phyloP scores from a whole-genome alignment of 495 filamentous ascomycete species.

The Xylaria bambusicola region DNA sequence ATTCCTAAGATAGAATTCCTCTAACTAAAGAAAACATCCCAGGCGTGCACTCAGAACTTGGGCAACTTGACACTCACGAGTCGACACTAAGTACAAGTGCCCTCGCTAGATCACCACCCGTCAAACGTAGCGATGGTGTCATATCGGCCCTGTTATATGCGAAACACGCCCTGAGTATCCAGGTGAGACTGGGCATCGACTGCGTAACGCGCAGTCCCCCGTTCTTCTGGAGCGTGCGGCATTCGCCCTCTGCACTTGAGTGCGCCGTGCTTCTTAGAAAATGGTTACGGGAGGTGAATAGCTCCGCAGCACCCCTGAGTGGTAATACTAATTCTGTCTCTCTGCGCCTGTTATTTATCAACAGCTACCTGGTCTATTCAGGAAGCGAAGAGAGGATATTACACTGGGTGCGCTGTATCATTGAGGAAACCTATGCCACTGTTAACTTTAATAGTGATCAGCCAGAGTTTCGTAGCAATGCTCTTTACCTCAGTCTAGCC shows the following conservation, averaged over 20 bases:
- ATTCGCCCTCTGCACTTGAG: slow-evolving; percentile 47
- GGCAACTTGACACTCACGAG: slow-evolving; percentile 48
- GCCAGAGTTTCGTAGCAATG: background rate
- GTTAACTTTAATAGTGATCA: slow-evolving; percentile 10
- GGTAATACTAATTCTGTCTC: no score
- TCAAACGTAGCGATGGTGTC: slow-evolving; percentile 40
- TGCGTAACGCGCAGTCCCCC: slow-evolving; percentile 55
- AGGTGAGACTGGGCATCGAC: slow-evolving; percentile 53
- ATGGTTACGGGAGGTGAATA: slow-evolving; percentile 50
- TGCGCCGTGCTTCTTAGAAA: slow-evolving; percentile 49
- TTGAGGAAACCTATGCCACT: slow-evolving; percentile 7
- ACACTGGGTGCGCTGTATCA: slow-evolving; percentile 15
- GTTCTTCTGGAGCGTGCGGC: slow-evolving; percentile 56
- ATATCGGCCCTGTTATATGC: slow-evolving; percentile 55
- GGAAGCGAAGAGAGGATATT: slow-evolving; percentile 16
- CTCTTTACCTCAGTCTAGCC: slow-evolving; percentile 41
- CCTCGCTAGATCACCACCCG: slow-evolving; percentile 45
- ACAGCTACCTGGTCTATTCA: background rate
- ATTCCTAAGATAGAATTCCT: slow-evolving; percentile 45
- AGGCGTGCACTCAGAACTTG: slow-evolving; percentile 43
- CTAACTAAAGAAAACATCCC: background rate
- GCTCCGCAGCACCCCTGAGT: background rate
- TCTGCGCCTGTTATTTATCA: no score
- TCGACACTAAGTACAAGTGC: slow-evolving; percentile 43
- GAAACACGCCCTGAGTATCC: slow-evolving; percentile 54